Conservation (phyloP, 768 basidiomycete genomes). For the Mycena polygramma region DNA sequence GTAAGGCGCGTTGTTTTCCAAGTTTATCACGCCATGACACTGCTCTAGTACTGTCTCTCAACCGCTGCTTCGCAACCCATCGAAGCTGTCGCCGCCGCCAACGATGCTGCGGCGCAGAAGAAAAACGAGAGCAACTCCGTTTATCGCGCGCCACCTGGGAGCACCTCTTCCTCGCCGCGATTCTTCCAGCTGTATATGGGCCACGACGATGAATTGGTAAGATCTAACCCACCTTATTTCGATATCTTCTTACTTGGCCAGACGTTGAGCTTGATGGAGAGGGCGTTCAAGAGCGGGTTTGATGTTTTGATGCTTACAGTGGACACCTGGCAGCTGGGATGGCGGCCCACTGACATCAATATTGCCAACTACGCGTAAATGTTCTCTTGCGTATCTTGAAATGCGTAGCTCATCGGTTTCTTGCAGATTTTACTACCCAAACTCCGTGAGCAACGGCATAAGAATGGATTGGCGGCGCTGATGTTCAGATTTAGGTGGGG, state of each 20-base stretch:
- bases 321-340: constrained; percentile 66
- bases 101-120: constrained; percentile 55
- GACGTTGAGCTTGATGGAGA: constrained; percentile 60
- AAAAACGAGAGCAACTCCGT: constrained; percentile 55
- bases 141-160: constrained; percentile 50
- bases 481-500: constrained; percentile 47
- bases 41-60: constrained; percentile 60
- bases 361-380: constrained; percentile 62
- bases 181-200: constrained; percentile 71
- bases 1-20: neutral
- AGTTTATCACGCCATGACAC: neutral
- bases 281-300: constrained; percentile 62
- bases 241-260: constrained; percentile 23
- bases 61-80: constrained; percentile 65
- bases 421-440: constrained; percentile 56
- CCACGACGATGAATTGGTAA: constrained; percentile 63
- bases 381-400: neutral
- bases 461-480: neutral
- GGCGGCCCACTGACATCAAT: constrained; percentile 63
- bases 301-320: constrained; percentile 61
- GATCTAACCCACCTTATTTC: constrained; percentile 12
- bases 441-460: constrained; percentile 39
- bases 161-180: constrained; percentile 49
- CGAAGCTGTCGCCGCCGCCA: constrained; percentile 63
- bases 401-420: neutral